A percentile compares a stretch with the other conserved stretches of the same genome.
phyloP scores from a whole-genome alignment of 805 yeast species.

The Saccharomycopsis vini region DNA sequence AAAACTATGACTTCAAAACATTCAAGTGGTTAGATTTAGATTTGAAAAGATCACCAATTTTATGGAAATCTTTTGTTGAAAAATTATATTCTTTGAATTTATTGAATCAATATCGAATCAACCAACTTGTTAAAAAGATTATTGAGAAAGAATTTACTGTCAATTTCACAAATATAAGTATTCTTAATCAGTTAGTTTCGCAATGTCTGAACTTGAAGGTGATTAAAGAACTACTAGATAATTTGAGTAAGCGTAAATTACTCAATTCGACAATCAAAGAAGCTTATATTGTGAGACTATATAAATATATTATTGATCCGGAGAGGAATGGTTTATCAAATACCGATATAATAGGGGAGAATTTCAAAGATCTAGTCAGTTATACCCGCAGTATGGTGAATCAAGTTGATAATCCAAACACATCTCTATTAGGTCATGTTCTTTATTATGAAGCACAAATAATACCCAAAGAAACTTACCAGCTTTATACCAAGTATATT shows the following conservation, averaged over 20 bases:
- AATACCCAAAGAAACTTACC: conserved; percentile 26
- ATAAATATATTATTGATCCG: background rate
- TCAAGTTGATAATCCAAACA: conserved; percentile 18
- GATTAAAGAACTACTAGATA: conserved; percentile 1
- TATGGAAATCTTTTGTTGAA: conserved; percentile 11
- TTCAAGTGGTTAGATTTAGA: background rate
- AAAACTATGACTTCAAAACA: background rate
- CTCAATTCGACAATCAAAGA: conserved; percentile 5
- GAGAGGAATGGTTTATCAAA: background rate
- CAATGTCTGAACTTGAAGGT: conserved; percentile 4
- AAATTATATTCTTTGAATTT: conserved; percentile 2
- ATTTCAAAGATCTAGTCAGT: conserved; percentile 12
- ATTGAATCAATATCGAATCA: conserved; percentile 2
- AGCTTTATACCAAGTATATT: conserved; percentile 23
- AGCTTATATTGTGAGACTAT: conserved; percentile 6
- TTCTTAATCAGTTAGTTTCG: conserved; percentile 4
- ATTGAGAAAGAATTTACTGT: conserved; percentile 1
- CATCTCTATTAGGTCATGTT: conserved; percentile 20
- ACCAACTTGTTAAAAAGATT: conserved; percentile 5
- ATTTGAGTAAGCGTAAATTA: conserved; percentile 2
- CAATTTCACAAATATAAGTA: conserved; percentile 3
- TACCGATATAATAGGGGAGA: background rate
- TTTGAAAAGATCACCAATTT: conserved; percentile 1
- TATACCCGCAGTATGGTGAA: conserved; percentile 22
- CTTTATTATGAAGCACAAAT: conserved; percentile 27